These are phyloP conservation scores for Puccinellia tenuiflora DNA, from an alignment of 176 grass and related monocot genomes.

Conservation along the genomic window DNA sequence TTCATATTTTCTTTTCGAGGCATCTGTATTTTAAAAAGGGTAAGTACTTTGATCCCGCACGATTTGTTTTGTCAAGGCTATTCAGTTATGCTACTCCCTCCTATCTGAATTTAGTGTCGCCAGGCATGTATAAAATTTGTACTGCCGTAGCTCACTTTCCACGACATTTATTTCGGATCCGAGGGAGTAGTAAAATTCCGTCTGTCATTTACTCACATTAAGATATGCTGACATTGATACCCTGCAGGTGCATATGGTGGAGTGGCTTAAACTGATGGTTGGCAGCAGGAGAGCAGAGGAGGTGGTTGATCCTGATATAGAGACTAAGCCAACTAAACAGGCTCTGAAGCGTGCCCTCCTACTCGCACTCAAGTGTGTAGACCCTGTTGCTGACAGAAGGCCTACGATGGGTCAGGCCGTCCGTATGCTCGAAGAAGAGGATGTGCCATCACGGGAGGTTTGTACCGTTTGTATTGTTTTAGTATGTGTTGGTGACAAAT, in stretches of 20 bases:
- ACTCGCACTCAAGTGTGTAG: neutral
- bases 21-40: neutral
- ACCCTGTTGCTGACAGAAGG: neutral
- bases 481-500: neutral
- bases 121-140: too few species aligned
- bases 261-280: conserved; percentile 22
- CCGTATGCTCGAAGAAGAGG: conserved; percentile 12
- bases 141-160: too few species aligned
- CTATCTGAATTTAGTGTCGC: too few species aligned
- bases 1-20: neutral
- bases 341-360: conserved; percentile 19
- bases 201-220: neutral
- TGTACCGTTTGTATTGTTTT: neutral
- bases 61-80: neutral
- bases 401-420: conserved; percentile 13
- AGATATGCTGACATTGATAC: neutral
- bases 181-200: neutral
- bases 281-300: conserved; percentile 13
- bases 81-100: neutral
- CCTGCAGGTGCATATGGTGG: conserved; percentile 17
- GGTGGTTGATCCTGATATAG: conserved; percentile 13
- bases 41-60: neutral
- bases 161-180: too few species aligned
- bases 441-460: neutral
- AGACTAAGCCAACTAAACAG: conserved; percentile 8